Base-by-base conservation (phyloP, 1,284 basidiomycete species). In the Cryptococcus sp. region DNA sequence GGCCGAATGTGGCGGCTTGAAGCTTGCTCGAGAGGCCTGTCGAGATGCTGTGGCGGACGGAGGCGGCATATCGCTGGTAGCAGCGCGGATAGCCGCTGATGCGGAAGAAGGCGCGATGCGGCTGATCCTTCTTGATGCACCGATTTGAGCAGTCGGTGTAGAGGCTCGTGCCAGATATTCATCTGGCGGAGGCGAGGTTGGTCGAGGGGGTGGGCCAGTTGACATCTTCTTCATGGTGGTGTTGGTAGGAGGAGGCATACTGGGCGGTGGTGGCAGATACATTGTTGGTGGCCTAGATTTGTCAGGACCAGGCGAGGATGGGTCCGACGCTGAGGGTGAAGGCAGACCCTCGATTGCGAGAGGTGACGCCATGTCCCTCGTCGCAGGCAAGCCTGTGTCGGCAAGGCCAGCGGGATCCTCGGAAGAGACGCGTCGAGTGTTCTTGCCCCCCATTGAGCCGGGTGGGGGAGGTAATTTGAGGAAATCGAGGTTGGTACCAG, bases 101-200 rank as follows among this genome's bases (percentile, higher is more conserved):
- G 68, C 79, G 71, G 62, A 81, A 78, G 60, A 74, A 45, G 87
- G 86, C 2, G 87, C 82, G 34, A 83, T 81, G 22, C 89, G 80
- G 26, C 66, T 65, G 23, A 52, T 60, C 20, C 58, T 55, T 46
- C 63, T 52, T 40, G 52, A 59, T 20, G 68, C 60, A 19, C 61
- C 64, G 41, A 68, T 61, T 50, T 70, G 86, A 69, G 89, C 85
- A 2, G 86, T 86, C 0, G 92, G 90, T 0, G 90, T 91, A 1
- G 89, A 89, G 1, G 91, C 89, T 23, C 91, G 87, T 65, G 89
- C 86, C 60, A 93, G 86, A 66, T 92, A 87, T 58, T 95, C 91
- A 15, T 88, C 81, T 5, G 92, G 93, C 5, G 92, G 91, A 1
- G 93, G 91, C 0, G 93, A 95, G 0, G 86, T 88, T 0, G 93